Percentiles rank a stretch among this genome's conserved stretches.
phyloP scores from a whole-genome alignment of 768 basidiomycete species.

The Psilocybe tampanensis region DNA sequence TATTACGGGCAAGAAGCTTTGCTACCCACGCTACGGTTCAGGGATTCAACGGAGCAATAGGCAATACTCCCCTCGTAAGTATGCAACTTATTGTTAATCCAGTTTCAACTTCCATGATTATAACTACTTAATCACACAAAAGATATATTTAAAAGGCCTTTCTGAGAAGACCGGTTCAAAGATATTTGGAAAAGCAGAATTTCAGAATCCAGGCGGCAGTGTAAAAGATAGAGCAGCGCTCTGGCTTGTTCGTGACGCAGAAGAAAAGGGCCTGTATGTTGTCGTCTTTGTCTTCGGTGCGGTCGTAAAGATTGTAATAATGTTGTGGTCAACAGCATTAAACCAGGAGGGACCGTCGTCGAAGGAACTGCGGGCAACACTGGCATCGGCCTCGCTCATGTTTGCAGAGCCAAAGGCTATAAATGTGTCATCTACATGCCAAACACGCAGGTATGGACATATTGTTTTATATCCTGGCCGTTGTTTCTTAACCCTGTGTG shows the following conservation, averaged over 20 bases:
- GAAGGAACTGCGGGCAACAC: constrained; percentile 99
- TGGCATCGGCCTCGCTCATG: constrained; percentile 93
- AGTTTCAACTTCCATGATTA: background rate
- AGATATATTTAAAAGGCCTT: constrained; percentile 84
- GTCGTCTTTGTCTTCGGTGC: background rate
- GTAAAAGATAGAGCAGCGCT: constrained; percentile 98
- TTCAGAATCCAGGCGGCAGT: constrained; percentile 97
- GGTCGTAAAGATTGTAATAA: no score
- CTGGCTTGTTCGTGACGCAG: constrained; percentile 85
- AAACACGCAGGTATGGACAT: constrained; percentile 69
- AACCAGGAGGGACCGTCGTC: constrained; percentile 94
- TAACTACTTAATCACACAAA: constrained; percentile 1
- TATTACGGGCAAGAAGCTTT: constrained; percentile 32
- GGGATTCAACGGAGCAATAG: constrained; percentile 87
- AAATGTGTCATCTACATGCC: constrained; percentile 99
- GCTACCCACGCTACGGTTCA: constrained; percentile 51
- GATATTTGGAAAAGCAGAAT: constrained; percentile 96
- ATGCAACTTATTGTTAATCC: background rate
- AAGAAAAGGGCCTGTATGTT: constrained; percentile 76
- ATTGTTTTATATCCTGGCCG: background rate
- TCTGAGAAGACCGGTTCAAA: constrained; percentile 83
- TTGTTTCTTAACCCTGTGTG: background rate
- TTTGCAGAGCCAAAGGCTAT: constrained; percentile 91
- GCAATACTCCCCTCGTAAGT: constrained; percentile 90
- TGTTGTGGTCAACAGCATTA: no score